Percentiles rank a stretch among this genome's conserved stretches.
phyloP scores from a whole-genome alignment of 2,329 filamentous ascomycete genomes.

The Magnaporthiopsis incrustans region DNA sequence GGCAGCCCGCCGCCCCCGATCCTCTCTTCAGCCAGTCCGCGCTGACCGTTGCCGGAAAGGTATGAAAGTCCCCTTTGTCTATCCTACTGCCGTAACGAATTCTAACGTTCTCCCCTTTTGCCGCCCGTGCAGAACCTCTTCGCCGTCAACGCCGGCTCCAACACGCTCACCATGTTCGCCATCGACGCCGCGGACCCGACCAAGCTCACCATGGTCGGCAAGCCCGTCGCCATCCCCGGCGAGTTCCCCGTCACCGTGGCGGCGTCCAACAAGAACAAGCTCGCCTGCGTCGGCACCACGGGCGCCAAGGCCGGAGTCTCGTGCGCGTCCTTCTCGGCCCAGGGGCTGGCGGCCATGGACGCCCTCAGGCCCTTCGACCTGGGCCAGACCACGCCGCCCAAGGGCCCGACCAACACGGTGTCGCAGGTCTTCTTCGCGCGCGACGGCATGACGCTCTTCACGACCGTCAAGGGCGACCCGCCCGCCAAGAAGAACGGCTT shows the following conservation, averaged over 20 bases:
- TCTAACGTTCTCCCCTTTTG: too few relatives aligned
- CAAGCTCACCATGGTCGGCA: constrained; percentile 33
- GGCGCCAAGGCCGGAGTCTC: constrained; percentile 37
- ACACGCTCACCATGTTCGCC: constrained; percentile 40
- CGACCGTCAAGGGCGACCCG: constrained; percentile 54
- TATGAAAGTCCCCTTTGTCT: too few relatives aligned
- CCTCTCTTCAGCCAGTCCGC: constrained; percentile 42
- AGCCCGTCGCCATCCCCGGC: constrained; percentile 34
- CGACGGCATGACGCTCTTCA: constrained; percentile 42
- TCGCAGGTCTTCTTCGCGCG: constrained; percentile 52
- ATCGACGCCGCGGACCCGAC: constrained; percentile 34
- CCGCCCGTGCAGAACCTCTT: constrained; percentile 34
- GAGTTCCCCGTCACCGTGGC: constrained; percentile 46
- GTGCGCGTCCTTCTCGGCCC: constrained; percentile 29
- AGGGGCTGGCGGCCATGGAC: constrained; percentile 32
- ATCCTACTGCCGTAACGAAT: too few relatives aligned
- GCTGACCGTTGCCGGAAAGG: constrained; percentile 35
- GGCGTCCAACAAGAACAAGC: constrained; percentile 31
- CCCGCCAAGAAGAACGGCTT: constrained; percentile 47
- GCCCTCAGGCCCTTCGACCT: constrained; percentile 38
- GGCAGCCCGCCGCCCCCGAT: constrained; percentile 33
- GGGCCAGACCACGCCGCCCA: constrained; percentile 48
- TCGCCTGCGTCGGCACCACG: constrained; percentile 39
- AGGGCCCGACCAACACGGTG: constrained; percentile 49
- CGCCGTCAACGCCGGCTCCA: constrained; percentile 44